These are phyloP conservation scores for Chlamydomonas schloesseri DNA, from an alignment of 139 green algal genomes.

Conservation along the genomic window DNA sequence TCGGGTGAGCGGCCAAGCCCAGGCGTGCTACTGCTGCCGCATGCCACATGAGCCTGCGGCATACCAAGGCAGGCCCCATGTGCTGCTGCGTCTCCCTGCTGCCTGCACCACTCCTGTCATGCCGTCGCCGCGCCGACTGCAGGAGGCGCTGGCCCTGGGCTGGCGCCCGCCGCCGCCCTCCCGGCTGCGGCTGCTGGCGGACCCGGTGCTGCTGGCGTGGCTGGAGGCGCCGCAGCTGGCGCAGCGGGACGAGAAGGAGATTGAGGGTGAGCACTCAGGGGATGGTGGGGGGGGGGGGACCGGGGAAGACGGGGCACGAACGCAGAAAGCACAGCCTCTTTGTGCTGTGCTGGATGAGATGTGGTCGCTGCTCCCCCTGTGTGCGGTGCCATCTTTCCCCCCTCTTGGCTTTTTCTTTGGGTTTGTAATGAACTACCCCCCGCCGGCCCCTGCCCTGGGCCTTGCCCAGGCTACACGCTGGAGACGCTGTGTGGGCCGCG, in stretches of 20 bases:
- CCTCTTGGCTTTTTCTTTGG: no score
- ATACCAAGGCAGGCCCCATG: background rate
- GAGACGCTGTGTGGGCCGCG: background rate
- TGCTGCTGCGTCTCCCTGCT: no score
- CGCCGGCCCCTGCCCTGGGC: background rate
- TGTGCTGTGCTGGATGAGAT: background rate
- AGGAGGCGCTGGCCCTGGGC: constrained; percentile 20
- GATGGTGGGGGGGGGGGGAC: background rate
- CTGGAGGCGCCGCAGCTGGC: constrained; percentile 66
- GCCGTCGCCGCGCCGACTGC: background rate
- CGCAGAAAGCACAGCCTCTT: no score
- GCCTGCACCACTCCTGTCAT: no score
- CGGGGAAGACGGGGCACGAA: no score
- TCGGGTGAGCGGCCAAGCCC: background rate
- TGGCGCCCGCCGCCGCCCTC: background rate
- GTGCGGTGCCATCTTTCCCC: no score
- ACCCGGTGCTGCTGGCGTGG: constrained; percentile 37
- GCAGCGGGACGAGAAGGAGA: constrained; percentile 57
- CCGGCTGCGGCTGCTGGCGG: constrained; percentile 16
- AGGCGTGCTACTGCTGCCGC: background rate
- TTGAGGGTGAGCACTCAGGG: constrained; percentile 1
- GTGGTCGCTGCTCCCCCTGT: no score
- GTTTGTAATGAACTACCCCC: no score
- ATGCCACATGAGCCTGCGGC: background rate
- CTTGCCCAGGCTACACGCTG: constrained; percentile 36